Percentiles rank a stretch among this genome's conserved stretches.
phyloP scores from a whole-genome alignment of 768 basidiomycete genomes.

The Boletus barrowsii region DNA sequence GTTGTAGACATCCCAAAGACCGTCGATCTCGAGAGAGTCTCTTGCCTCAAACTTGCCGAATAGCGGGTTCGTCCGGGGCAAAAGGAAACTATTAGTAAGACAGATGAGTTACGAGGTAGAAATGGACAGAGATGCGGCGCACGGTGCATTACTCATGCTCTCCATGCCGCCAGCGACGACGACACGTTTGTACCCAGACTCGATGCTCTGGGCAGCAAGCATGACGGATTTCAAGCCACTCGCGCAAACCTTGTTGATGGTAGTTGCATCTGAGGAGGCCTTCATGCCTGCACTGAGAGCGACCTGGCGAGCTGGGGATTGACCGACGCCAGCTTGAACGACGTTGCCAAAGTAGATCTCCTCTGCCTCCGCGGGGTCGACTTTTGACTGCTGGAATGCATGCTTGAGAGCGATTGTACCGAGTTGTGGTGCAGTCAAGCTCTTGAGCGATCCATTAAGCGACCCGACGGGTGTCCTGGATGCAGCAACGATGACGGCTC shows the following conservation, averaged over 20 bases:
- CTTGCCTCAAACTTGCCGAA: conserved; percentile 88
- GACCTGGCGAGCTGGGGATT: conserved; percentile 97
- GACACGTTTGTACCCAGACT: conserved; percentile 78
- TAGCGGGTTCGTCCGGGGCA: conserved; percentile 73
- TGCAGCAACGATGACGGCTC: conserved; percentile 92
- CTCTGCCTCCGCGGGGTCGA: conserved; percentile 82
- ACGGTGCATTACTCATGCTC: conserved; percentile 99
- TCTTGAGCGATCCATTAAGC: conserved; percentile 85
- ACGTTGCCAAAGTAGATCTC: conserved; percentile 98
- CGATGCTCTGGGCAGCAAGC: conserved; percentile 87
- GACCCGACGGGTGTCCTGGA: conserved; percentile 93
- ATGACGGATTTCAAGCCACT: conserved; percentile 96
- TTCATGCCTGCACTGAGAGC: conserved; percentile 87
- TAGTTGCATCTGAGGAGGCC: conserved; percentile 89
- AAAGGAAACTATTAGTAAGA: conserved; percentile 56
- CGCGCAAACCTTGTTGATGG: conserved; percentile 99
- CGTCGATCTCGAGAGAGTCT: conserved; percentile 89
- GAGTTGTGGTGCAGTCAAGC: conserved; percentile 87
- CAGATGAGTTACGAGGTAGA: conserved; percentile 2
- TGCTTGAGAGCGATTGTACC: conserved; percentile 87
- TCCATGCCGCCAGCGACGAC: conserved; percentile 98
- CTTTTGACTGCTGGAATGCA: conserved; percentile 75
- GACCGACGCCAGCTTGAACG: conserved; percentile 95
- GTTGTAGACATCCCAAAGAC: conserved; percentile 97
- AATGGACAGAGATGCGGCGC: conserved; percentile 35